Evolutionary conservation across 139 green algal genomes (phyloP).

Genomic region (Diplosphaera chodatii): DNA sequence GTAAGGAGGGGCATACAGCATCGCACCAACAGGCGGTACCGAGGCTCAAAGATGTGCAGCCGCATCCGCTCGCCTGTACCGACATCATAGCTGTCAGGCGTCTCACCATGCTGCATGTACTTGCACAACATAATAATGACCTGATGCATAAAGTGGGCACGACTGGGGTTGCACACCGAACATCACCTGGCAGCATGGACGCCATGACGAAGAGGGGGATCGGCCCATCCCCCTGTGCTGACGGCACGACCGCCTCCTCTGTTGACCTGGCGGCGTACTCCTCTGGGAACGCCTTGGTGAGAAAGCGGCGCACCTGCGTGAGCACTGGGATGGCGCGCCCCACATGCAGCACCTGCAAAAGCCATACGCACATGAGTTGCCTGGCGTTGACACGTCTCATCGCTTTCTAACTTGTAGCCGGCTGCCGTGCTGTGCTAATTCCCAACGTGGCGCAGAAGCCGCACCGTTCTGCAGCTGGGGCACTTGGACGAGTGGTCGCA

Average conservation of each 20-base stretch:
- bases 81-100: too few species aligned
- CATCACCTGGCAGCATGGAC: constrained; percentile 60
- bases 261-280: constrained; percentile 55
- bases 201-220: constrained; percentile 92
- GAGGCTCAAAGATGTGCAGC: constrained; percentile 95
- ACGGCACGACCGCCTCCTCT: constrained; percentile 14
- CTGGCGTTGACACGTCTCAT: too few species aligned
- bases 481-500: constrained; percentile 76
- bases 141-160: too few species aligned
- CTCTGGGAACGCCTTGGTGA: constrained; percentile 56
- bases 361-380: too few species aligned
- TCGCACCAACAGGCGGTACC: constrained; percentile 83
- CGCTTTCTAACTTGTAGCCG: too few species aligned
- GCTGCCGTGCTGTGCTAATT: too few species aligned
- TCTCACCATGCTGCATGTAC: background rate
- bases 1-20: too few species aligned
- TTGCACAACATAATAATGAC: too few species aligned
- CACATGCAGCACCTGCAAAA: constrained; percentile 38
- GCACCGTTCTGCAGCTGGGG: constrained; percentile 69
- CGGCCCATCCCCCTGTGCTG: constrained; percentile 2
- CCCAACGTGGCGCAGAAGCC: background rate
- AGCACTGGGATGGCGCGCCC: constrained; percentile 50
- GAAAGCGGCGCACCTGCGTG: constrained; percentile 58
- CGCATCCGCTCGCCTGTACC: constrained; percentile 63
- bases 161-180: too few species aligned